Percentiles rank a stretch among this genome's conserved stretches.
phyloP scores from a whole-genome alignment of 306 rosid genomes.

The Abrus pulchellus region DNA sequence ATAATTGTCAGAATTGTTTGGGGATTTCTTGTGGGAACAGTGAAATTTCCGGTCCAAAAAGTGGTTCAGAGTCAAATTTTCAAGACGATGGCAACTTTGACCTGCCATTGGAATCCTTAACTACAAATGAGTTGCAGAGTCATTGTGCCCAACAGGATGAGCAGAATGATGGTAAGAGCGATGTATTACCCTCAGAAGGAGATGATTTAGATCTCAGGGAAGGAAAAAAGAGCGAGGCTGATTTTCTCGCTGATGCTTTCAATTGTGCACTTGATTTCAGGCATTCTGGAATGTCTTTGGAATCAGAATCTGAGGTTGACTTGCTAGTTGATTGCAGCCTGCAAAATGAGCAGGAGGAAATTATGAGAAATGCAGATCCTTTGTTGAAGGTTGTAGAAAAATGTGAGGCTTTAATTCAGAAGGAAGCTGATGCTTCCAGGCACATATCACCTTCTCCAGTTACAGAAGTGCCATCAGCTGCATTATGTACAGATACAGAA shows the following conservation, averaged over 20 bases:
- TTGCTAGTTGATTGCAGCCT: slow-evolving; percentile 51
- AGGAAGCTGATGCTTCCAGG: slow-evolving; percentile 55
- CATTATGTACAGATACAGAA: slow-evolving; percentile 46
- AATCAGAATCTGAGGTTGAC: slow-evolving; percentile 44
- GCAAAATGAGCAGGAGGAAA: slow-evolving; percentile 57
- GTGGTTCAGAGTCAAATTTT: slow-evolving; percentile 47
- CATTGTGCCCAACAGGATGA: slow-evolving; percentile 52
- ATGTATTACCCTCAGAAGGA: slow-evolving; percentile 41
- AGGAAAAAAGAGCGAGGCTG: slow-evolving; percentile 39
- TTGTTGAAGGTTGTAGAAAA: slow-evolving; percentile 50
- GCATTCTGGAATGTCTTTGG: slow-evolving; percentile 53
- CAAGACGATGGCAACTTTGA: slow-evolving; percentile 50
- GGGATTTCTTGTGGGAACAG: slow-evolving; percentile 46
- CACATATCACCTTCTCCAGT: slow-evolving; percentile 48
- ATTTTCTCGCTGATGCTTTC: slow-evolving; percentile 46
- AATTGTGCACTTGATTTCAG: slow-evolving; percentile 47
- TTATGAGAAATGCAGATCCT: slow-evolving; percentile 48
- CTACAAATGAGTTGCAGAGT: slow-evolving; percentile 42
- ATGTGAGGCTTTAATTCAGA: slow-evolving; percentile 51
- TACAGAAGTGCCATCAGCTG: slow-evolving; percentile 53
- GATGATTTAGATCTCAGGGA: slow-evolving; percentile 41
- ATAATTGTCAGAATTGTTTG: slow-evolving; percentile 45
- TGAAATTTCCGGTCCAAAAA: slow-evolving; percentile 42
- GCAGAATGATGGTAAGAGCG: slow-evolving; percentile 51
- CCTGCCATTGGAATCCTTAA: slow-evolving; percentile 41